These are phyloP conservation scores for Podaxis sp. DNA, from an alignment of 768 basidiomycete genomes.

Conservation along the genomic window DNA sequence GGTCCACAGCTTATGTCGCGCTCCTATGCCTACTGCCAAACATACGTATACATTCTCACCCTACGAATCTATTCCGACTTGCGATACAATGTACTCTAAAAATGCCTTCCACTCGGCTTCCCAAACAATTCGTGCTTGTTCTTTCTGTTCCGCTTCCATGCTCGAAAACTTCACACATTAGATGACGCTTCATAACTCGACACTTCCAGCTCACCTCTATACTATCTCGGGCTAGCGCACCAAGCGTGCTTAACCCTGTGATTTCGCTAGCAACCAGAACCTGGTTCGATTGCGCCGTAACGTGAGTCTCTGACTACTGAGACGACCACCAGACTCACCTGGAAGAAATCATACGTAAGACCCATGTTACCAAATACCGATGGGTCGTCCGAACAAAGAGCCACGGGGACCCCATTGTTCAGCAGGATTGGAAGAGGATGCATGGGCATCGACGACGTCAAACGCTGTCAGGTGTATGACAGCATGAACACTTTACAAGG, in stretches of 20 bases:
- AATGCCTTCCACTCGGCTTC: conserved; percentile 49
- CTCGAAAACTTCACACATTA: conserved; percentile 48
- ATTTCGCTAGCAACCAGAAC: conserved; percentile 71
- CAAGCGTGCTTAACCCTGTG: conserved; percentile 61
- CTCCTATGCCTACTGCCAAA: conserved; percentile 23
- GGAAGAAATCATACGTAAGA: conserved; percentile 76
- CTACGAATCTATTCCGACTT: conserved; percentile 8
- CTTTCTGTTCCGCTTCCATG: conserved; percentile 47
- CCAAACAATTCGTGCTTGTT: conserved; percentile 40
- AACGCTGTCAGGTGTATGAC: conserved; percentile 42
- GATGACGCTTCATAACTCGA: background rate
- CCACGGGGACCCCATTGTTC: conserved; percentile 72
- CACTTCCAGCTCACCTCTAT: conserved; percentile 42
- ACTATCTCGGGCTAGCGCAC: conserved; percentile 65
- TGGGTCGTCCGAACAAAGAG: conserved; percentile 75
- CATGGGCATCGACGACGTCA: conserved; percentile 79
- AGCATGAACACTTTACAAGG: background rate
- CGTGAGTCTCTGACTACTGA: background rate
- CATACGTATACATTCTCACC: conserved; percentile 26
- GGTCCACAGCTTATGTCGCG: conserved; percentile 6
- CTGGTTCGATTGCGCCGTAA: conserved; percentile 26
- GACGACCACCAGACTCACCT: conserved; percentile 38
- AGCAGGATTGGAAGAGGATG: conserved; percentile 73
- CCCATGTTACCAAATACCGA: conserved; percentile 78
- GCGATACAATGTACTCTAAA: conserved; percentile 30